phyloP scores from a whole-genome alignment of 1,284 basidiomycete species.

The Athelia sp. region DNA sequence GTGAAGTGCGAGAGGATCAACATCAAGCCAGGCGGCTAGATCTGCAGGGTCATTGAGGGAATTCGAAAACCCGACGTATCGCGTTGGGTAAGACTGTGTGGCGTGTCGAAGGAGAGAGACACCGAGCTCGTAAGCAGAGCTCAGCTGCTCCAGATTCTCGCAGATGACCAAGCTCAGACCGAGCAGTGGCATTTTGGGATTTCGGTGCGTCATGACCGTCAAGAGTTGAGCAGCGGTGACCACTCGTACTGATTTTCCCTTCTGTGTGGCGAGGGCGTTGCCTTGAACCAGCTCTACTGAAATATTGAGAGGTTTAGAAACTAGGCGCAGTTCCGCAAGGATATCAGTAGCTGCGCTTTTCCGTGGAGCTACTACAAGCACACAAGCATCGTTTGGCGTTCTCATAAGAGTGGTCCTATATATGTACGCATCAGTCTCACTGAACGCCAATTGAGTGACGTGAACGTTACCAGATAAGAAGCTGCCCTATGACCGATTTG shows the following conservation, averaged over 20 bases:
- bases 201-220: conserved; percentile 29
- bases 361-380: conserved; percentile 53
- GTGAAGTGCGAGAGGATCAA: conserved; percentile 62
- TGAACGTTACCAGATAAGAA: conserved; percentile 59
- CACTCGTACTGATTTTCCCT: conserved; percentile 46
- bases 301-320: conserved; percentile 34
- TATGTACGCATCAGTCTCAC: conserved; percentile 8
- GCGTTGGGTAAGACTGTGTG: conserved; percentile 55
- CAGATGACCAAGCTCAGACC: conserved; percentile 69
- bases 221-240: conserved; percentile 48
- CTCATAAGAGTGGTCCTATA: conserved; percentile 45
- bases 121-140: conserved; percentile 80
- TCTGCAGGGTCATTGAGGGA: conserved; percentile 81
- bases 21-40: conserved; percentile 81
- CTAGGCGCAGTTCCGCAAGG: conserved; percentile 41
- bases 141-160: conserved; percentile 85
- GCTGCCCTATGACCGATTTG: conserved; percentile 73
- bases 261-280: conserved; percentile 26
- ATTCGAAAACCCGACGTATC: conserved; percentile 76
- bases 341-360: conserved; percentile 43
- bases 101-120: conserved; percentile 66
- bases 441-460: not conserved
- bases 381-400: conserved; percentile 37
- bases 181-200: conserved; percentile 26
- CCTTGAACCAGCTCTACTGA: conserved; percentile 36